Percentiles rank a stretch among this genome's conserved stretches.
Evolutionary conservation across 2,329 filamentous ascomycete genomes (phyloP).

Genomic region (Phoma sp.): DNA sequence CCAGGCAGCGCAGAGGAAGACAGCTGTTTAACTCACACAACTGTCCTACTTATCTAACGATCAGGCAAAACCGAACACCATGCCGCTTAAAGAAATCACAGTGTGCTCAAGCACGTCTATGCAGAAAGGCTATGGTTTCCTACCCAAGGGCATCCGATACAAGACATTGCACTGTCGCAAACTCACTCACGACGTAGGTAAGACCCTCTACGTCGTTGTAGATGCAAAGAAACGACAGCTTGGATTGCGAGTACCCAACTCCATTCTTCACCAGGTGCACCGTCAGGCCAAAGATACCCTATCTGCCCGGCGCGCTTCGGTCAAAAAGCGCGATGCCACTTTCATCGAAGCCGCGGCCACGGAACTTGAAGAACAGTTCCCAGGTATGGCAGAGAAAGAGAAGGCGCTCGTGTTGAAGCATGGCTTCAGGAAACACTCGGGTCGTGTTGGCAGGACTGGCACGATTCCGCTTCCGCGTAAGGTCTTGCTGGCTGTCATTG

Average conservation of each 20-base stretch:
- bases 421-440: constrained; percentile 56
- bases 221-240: constrained; percentile 36
- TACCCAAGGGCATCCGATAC: constrained; percentile 45
- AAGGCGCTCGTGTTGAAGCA: constrained; percentile 49
- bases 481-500: constrained; percentile 57
- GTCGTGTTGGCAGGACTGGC: constrained; percentile 58
- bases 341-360: constrained; percentile 30
- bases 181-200: constrained; percentile 39
- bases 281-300: constrained; percentile 51
- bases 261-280: constrained; percentile 50
- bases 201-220: constrained; percentile 38
- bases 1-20: neutral
- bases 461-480: constrained; percentile 51
- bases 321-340: constrained; percentile 40
- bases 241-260: constrained; percentile 54
- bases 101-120: constrained; percentile 30
- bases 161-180: constrained; percentile 45
- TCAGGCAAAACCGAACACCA: neutral
- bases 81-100: constrained; percentile 27
- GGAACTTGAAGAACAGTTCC: constrained; percentile 52
- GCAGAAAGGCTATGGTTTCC: constrained; percentile 42
- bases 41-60: neutral
- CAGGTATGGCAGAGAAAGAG: constrained; percentile 49
- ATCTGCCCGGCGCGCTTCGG: constrained; percentile 49
- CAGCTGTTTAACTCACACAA: neutral